Conservation (phyloP, 2,329 filamentous ascomycete species). For the Elsinoe ampelina region DNA sequence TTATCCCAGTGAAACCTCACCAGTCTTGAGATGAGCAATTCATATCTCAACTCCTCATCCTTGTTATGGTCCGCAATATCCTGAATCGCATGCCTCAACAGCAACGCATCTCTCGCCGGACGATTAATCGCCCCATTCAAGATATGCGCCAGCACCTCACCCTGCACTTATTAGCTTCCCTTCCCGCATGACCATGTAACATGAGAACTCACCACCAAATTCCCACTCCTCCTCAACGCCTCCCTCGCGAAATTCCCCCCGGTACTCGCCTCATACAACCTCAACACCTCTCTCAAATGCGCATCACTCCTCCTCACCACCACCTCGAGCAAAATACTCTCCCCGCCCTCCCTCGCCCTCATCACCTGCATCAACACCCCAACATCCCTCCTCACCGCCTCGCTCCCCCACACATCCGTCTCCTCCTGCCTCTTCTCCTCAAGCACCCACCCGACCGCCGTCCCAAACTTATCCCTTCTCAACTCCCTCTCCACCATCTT, state of each 20-base stretch:
- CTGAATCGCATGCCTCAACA: constrained; percentile 76
- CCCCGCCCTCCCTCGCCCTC: constrained; percentile 65
- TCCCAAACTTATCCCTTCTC: constrained; percentile 92
- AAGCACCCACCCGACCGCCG: constrained; percentile 71
- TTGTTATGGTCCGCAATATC: constrained; percentile 38
- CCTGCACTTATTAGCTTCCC: constrained; percentile 43
- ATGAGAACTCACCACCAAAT: constrained; percentile 69
- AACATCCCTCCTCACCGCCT: constrained; percentile 56
- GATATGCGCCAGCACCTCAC: constrained; percentile 87
- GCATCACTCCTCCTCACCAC: constrained; percentile 70
- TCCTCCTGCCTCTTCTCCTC: constrained; percentile 82
- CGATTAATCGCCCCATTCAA: constrained; percentile 95
- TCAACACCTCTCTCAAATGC: constrained; percentile 72
- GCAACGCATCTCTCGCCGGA: constrained; percentile 81
- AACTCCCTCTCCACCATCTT: constrained; percentile 88
- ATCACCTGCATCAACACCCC: constrained; percentile 61
- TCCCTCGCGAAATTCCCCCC: constrained; percentile 77
- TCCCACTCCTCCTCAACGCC: constrained; percentile 78
- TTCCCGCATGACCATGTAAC: background rate
- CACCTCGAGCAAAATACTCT: constrained; percentile 78
- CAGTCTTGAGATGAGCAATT: constrained; percentile 77
- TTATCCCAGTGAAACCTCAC: constrained; percentile 91
- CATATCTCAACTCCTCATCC: constrained; percentile 54
- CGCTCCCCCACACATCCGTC: constrained; percentile 49
- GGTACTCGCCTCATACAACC: constrained; percentile 64